phyloP scores from a whole-genome alignment of 768 basidiomycete species.

The Suillus occidentalis region DNA sequence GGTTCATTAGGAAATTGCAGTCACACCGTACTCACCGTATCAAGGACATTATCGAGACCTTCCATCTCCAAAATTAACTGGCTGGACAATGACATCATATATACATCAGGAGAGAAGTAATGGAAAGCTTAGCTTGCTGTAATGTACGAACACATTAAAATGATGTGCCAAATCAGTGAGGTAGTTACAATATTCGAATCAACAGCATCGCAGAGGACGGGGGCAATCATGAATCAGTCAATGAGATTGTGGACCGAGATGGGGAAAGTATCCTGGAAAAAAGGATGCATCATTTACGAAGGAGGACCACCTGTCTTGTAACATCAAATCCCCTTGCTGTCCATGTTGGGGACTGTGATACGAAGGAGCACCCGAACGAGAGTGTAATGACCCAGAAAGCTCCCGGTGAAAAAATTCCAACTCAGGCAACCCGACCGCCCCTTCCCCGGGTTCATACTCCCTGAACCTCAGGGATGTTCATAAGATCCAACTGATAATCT shows the following conservation, averaged over 20 bases:
- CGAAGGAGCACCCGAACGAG: background rate
- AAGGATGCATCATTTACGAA: conserved; percentile 33
- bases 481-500: background rate
- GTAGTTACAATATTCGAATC: background rate
- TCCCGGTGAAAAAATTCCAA: conserved; percentile 42
- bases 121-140: background rate
- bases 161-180: background rate
- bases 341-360: background rate
- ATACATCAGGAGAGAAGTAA: background rate
- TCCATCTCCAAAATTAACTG: background rate
- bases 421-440: conserved; percentile 14
- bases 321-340: conserved; percentile 24
- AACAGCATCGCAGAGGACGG: too few species aligned
- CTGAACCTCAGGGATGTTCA: background rate
- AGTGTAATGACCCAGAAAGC: conserved; percentile 19
- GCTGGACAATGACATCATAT: background rate
- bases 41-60: background rate
- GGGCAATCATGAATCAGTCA: background rate
- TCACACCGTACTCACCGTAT: background rate
- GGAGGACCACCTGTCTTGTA: conserved; percentile 42
- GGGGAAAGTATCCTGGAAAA: background rate
- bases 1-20: background rate
- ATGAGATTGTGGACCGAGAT: background rate
- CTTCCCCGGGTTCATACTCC: background rate
- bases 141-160: conserved; percentile 5